A percentile compares a stretch with the other conserved stretches of the same genome.
Evolutionary conservation across 2,329 filamentous ascomycete genomes (phyloP).

Genomic region (Basipetospora sp.): DNA sequence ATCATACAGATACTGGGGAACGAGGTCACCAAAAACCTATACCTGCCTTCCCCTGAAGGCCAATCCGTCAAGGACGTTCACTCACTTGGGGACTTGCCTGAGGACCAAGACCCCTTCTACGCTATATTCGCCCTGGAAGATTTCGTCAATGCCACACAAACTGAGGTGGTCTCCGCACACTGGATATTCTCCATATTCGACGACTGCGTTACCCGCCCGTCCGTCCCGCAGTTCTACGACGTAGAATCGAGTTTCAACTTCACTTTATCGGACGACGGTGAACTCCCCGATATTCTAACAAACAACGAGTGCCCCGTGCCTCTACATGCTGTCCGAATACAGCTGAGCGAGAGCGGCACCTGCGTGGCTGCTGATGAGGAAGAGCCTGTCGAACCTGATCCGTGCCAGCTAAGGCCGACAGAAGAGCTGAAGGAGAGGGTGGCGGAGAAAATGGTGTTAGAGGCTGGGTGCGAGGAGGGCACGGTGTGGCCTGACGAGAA

Average conservation of each 20-base stretch:
- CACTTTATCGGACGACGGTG: constrained; percentile 1
- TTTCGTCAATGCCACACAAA: not conserved
- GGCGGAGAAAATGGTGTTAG: constrained; percentile 1
- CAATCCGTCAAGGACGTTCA: not conserved
- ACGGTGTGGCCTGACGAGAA: constrained; percentile 20
- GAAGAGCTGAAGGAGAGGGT: not conserved
- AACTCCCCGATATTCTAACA: not conserved
- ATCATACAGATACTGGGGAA: not conserved
- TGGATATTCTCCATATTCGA: not conserved
- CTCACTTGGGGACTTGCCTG: not conserved
- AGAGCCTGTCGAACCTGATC: not conserved
- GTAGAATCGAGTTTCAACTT: not conserved
- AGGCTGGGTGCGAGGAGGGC: not conserved
- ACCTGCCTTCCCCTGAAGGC: not conserved
- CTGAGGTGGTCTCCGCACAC: not conserved
- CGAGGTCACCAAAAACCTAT: not conserved
- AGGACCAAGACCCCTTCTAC: not conserved
- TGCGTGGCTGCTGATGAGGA: constrained; percentile 1
- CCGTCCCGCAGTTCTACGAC: not conserved
- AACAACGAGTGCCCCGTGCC: not conserved
- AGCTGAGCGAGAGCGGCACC: not conserved
- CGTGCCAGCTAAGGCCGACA: not conserved
- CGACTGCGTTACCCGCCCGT: not conserved
- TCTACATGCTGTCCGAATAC: not conserved
- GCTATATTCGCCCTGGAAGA: not conserved